Conservation (phyloP, 805 yeast species). For the Diddensiella santjacobensis region DNA sequence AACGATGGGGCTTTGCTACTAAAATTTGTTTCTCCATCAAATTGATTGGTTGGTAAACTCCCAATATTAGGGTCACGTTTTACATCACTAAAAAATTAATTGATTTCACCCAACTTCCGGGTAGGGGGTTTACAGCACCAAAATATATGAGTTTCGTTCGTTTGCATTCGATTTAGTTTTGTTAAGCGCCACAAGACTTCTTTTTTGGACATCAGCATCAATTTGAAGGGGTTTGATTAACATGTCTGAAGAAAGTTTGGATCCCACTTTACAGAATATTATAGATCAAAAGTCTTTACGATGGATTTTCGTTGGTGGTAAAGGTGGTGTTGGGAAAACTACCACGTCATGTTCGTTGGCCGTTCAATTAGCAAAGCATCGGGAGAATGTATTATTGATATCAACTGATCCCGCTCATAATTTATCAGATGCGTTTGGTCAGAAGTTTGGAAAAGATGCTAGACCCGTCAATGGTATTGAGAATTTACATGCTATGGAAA, state of each 20-base stretch:
- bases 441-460: conserved; percentile 96
- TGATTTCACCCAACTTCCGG: too few relatives aligned
- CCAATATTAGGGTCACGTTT: too few relatives aligned
- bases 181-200: too few relatives aligned
- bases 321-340: conserved; percentile 99
- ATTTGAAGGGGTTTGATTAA: too few relatives aligned
- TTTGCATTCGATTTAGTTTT: too few relatives aligned
- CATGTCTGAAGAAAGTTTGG: conserved; percentile 29
- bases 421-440: conserved; percentile 96
- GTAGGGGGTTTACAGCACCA: too few relatives aligned
- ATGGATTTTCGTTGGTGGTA: conserved; percentile 99
- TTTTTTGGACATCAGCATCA: too few relatives aligned
- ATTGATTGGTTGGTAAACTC: not conserved
- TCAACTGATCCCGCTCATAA: conserved; percentile 99
- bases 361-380: conserved; percentile 80
- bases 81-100: too few relatives aligned
- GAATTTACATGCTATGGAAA: conserved; percentile 95
- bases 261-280: conserved; percentile 40
- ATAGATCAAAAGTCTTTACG: conserved; percentile 53
- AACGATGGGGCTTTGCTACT: not conserved
- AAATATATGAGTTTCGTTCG: too few relatives aligned
- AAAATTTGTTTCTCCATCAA: not conserved
- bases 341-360: conserved; percentile 96
- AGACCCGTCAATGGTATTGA: conserved; percentile 84
- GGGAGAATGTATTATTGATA: conserved; percentile 82